Evolutionary conservation across 1,284 basidiomycete genomes (phyloP), one percentile per base, ranked within the genome.

Genomic region (Leccinum pachyderme): DNA sequence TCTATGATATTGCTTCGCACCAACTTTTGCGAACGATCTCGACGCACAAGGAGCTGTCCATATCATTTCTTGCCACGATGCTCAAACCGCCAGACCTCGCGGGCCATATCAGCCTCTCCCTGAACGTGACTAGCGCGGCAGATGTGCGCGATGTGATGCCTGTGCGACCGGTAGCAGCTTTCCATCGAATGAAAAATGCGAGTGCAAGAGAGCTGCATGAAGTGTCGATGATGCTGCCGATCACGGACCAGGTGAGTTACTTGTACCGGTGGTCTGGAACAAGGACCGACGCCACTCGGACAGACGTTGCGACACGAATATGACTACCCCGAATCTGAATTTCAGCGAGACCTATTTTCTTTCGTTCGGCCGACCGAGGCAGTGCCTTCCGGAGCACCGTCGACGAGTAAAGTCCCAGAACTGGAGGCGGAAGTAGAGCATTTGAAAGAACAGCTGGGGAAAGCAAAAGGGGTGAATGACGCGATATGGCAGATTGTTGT

Each of bases 1-100:
- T 95, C 29, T 92, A 95, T 67, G 90, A 97, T 59, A 82, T 96
- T 33, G 84, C 90, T 1, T 96, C 95, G 1, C 91, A 95, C 63
- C 95, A 98, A 68, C 83, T 87, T 31, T 76, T 96, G 28, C 88
- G 93, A 33, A 89, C 87, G 15, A 83, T 97, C 60, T 79, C 83
- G 2, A 78, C 86, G 4, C 85, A 81, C 74, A 90, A 87, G 59
- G 89, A 87, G 11, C 73, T 82, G 51, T 75, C 83, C n/a, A 84
- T 96, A 68, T 86, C 89, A 7, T 78, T 87, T 68, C 69, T 97
- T 2, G 74, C 80, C 33, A 89, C 90, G 1, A 79, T 96, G 73
- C 76, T 93, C 33, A 87, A 88, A 59, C 94, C 94, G 1, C 80
- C 84, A 8, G 95, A 97, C 68, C 79, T 96, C 32, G 77, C 91